phyloP scores from a whole-genome alignment of 257 asterid species.

The Paraleonurus japonicus region DNA sequence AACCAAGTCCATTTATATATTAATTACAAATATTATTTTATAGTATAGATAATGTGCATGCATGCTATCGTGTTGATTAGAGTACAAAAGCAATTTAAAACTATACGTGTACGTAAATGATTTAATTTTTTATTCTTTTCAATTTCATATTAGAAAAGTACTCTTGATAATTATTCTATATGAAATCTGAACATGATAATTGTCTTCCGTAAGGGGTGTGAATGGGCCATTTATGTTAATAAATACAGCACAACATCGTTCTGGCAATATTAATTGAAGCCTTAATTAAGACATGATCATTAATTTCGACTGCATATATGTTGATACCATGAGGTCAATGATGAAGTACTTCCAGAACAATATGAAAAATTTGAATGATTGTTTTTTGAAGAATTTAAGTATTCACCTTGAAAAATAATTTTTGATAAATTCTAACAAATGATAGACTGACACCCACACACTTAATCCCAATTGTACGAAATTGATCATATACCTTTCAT shows the following conservation, averaged over 20 bases:
- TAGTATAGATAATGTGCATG: too few species aligned
- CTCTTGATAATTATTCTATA: background rate
- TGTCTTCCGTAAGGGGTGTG: conserved; percentile 36
- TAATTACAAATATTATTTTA: too few species aligned
- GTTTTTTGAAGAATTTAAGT: too few species aligned
- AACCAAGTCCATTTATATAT: too few species aligned
- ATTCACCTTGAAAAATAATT: too few species aligned
- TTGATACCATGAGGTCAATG: too few species aligned
- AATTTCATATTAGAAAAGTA: background rate
- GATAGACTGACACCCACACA: too few species aligned
- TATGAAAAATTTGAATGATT: background rate
- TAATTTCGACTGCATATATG: background rate
- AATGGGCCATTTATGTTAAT: conserved; percentile 32
- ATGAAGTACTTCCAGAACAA: background rate
- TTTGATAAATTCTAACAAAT: too few species aligned
- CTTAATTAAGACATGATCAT: background rate
- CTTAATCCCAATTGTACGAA: too few species aligned
- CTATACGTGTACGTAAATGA: background rate
- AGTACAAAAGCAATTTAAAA: too few species aligned
- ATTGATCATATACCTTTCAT: too few species aligned
- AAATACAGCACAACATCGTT: conserved; percentile 17
- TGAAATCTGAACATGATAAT: conserved; percentile 14
- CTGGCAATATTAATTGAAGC: background rate
- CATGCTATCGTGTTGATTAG: background rate
- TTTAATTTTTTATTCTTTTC: background rate